Conservation (phyloP, 495 filamentous ascomycete genomes). For the Neurospora africana region DNA sequence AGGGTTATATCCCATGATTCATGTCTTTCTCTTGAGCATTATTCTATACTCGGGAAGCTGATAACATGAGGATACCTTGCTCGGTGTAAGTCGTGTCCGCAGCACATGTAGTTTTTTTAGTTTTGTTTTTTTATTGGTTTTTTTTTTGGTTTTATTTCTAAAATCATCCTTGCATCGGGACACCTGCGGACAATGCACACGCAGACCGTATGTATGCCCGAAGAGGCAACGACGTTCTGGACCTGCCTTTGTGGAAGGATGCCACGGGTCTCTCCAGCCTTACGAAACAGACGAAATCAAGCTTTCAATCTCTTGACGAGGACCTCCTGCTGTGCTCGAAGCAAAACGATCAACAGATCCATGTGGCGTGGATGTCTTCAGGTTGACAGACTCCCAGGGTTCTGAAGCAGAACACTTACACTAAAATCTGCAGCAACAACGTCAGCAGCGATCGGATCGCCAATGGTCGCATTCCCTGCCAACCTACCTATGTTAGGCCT, state of each 20-base stretch:
- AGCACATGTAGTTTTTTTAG: neutral
- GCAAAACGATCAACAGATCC: neutral
- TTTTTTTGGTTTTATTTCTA: neutral
- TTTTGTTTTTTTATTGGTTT: no score
- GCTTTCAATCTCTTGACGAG: neutral
- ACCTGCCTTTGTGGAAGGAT: neutral
- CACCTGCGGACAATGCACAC: neutral
- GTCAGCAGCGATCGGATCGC: conserved; percentile 1
- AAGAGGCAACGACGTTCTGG: neutral
- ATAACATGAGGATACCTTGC: neutral
- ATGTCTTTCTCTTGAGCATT: neutral
- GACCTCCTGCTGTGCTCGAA: neutral
- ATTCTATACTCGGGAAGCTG: neutral
- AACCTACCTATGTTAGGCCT: neutral
- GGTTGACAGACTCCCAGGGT: neutral
- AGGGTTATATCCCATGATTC: neutral
- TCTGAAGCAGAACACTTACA: neutral
- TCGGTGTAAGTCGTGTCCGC: neutral
- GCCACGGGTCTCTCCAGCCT: neutral
- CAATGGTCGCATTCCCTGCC: neutral
- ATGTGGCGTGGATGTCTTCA: neutral
- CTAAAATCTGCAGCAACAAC: conserved; percentile 4
- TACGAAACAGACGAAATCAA: neutral
- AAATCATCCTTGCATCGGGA: neutral
- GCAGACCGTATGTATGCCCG: neutral